These are phyloP conservation scores for Triticum monococcum DNA, from an alignment of 176 grass and related monocot species.

Conservation along the genomic window DNA sequence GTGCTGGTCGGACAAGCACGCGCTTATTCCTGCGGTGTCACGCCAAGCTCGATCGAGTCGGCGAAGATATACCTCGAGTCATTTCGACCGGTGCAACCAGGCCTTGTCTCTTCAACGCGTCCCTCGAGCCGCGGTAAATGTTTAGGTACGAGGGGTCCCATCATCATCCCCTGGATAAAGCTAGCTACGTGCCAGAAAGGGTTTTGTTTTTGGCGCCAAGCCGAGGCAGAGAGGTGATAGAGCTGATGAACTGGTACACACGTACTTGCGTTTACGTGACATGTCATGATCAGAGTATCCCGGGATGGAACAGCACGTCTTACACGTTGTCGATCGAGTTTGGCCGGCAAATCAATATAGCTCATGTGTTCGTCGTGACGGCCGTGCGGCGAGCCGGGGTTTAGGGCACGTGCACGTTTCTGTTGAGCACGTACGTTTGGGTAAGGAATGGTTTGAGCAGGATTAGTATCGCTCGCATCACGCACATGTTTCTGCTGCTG, in stretches of 20 bases:
- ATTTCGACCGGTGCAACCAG: neutral
- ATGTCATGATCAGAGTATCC: neutral
- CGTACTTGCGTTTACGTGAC: neutral
- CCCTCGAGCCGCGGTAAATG: neutral
- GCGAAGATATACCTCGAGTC: neutral
- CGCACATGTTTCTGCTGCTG: neutral
- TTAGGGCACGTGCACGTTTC: neutral
- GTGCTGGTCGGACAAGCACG: neutral
- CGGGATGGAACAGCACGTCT: slow-evolving; percentile 27
- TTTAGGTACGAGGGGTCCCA: neutral
- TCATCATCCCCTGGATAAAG: neutral
- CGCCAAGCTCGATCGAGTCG: neutral
- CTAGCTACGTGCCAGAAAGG: neutral
- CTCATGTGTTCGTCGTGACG: slow-evolving; percentile 17
- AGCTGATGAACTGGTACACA: neutral
- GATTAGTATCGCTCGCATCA: neutral
- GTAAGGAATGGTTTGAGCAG: neutral
- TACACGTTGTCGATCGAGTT: slow-evolving; percentile 1
- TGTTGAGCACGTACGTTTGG: neutral
- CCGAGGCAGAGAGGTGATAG: neutral
- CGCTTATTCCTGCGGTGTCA: neutral
- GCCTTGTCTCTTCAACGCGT: neutral
- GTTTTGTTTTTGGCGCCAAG: neutral
- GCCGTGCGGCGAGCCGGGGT: neutral
- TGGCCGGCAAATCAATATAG: neutral